These are phyloP conservation scores for Onygenales sp. DNA, from an alignment of 2,329 filamentous ascomycete genomes.

Conservation along the genomic window DNA sequence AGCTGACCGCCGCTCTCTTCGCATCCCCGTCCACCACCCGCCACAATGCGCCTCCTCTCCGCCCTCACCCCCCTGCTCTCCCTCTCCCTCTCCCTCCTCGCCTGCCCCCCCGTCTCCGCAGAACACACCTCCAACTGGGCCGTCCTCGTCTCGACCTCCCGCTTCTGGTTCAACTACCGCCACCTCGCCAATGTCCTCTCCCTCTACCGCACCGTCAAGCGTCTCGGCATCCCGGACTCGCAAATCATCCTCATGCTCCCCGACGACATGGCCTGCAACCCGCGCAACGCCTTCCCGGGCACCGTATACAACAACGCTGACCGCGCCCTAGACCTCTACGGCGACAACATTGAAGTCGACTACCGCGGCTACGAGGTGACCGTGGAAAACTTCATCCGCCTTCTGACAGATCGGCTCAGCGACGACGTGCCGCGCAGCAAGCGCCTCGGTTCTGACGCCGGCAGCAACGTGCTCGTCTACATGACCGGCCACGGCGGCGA, in stretches of 20 bases:
- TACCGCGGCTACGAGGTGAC: conserved; percentile 98
- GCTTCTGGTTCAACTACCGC: conserved; percentile 99
- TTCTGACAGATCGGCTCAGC: conserved; percentile 87
- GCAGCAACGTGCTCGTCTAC: conserved; percentile 95
- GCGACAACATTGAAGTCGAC: conserved; percentile 98
- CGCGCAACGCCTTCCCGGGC: conserved; percentile 92
- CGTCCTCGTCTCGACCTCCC: conserved; percentile 93
- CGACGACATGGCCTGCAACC: conserved; percentile 99
- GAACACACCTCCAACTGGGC: conserved; percentile 96
- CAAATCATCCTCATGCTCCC: conserved; percentile 99
- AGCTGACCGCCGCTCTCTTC: neutral
- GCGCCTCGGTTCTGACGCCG: conserved; percentile 83
- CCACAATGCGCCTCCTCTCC: conserved; percentile 21
- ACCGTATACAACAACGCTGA: conserved; percentile 98
- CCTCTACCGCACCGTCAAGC: conserved; percentile 95
- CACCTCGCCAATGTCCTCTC: conserved; percentile 96
- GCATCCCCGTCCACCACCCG: neutral
- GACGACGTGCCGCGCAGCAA: conserved; percentile 94
- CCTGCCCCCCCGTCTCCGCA: conserved; percentile 12
- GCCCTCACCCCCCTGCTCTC: conserved; percentile 16
- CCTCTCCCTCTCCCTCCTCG: conserved; percentile 4
- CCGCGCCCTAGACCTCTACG: conserved; percentile 89
- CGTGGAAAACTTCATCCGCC: conserved; percentile 94
- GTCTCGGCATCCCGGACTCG: conserved; percentile 91
- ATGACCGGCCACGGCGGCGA: conserved; percentile 99